phyloP scores from a whole-genome alignment of 148 eudicot genomes.

The Linanthus parryae region DNA sequence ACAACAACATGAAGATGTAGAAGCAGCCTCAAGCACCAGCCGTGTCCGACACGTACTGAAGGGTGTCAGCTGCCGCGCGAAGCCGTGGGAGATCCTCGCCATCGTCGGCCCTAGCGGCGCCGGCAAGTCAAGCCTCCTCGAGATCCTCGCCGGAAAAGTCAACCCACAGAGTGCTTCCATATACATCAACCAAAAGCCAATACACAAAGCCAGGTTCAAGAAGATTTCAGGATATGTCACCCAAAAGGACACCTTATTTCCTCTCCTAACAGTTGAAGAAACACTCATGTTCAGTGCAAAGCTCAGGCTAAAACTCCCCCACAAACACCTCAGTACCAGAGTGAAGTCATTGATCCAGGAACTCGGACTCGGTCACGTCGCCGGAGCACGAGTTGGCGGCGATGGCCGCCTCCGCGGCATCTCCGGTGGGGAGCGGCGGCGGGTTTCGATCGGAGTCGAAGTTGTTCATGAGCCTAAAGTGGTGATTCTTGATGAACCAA shows the following conservation, averaged over 20 bases:
- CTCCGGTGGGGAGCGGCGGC: constrained; percentile 89
- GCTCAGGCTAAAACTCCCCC: constrained; percentile 48
- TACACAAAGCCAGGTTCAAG: constrained; percentile 48
- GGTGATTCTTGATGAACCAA: constrained; percentile 88
- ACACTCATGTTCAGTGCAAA: constrained; percentile 70
- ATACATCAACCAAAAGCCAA: constrained; percentile 46
- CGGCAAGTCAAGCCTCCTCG: constrained; percentile 88
- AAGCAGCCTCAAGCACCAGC: not conserved
- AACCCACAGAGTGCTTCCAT: constrained; percentile 49
- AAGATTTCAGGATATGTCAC: constrained; percentile 93
- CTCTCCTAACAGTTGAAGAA: constrained; percentile 91
- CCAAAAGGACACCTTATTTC: constrained; percentile 86
- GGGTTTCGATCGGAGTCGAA: constrained; percentile 93
- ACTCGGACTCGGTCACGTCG: constrained; percentile 66
- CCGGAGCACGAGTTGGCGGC: constrained; percentile 57
- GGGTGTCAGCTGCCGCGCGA: constrained; percentile 61
- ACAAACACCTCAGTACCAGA: constrained; percentile 30
- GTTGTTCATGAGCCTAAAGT: constrained; percentile 86
- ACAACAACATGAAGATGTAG: constrained; percentile 5
- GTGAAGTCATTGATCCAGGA: constrained; percentile 71
- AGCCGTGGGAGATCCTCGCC: constrained; percentile 92
- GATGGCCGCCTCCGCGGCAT: constrained; percentile 62
- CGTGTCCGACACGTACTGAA: constrained; percentile 48
- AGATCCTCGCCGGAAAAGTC: constrained; percentile 81
- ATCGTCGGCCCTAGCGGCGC: constrained; percentile 98